Evolutionary conservation across 768 basidiomycete genomes (phyloP), one percentile per base, ranked within the genome.

Genomic region (Phanerochaete sordida): DNA sequence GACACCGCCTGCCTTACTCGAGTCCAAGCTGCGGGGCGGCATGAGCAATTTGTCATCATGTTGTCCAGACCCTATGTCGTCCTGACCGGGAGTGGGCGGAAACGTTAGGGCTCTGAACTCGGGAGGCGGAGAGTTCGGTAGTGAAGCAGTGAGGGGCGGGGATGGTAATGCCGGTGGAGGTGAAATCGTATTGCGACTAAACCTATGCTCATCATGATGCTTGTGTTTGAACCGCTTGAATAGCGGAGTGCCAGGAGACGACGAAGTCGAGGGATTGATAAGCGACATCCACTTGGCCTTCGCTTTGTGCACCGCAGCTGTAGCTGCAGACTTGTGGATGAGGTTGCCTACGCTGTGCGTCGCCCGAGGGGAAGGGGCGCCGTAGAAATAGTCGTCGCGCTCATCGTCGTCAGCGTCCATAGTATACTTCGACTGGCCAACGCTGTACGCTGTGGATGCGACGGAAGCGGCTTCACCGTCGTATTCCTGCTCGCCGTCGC

Each of bases 241-340:
- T 3, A 51, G 31, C 11, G 63, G 63, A 15, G 63, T 46, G n/a
- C 48, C 12, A 4, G 62, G 62, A 6, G 77, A 72, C 3, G 78
- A 76, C 15, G 27, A 33, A 4, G 27, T n/a, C 19, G 50, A 28
- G 27, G n/a, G n/a, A n/a, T 54, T 21, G 24, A 84, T 66, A 26
- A 86, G 62, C 0, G 81, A 62, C 24, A 83, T 67, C 81, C 82
- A 85, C 67, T 81, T 83, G 43, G 77, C 69, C 65, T 85, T 86
- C 28, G 81, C 84, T 64, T 80, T 83, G 52, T 79, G 77, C 8
- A 79, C 82, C n/a, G 79, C 78, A 21, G 71, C 56, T 11, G 71
- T 66, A 24, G 81, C 59, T 46, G 76, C 76, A 19, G 75, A 60
- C 39, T 78, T 80, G 16, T 69, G 66, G 30, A 65, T 46, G 28